phyloP scores from a whole-genome alignment of 2,329 filamentous ascomycete species.

The Colletotrichum endophyticum region DNA sequence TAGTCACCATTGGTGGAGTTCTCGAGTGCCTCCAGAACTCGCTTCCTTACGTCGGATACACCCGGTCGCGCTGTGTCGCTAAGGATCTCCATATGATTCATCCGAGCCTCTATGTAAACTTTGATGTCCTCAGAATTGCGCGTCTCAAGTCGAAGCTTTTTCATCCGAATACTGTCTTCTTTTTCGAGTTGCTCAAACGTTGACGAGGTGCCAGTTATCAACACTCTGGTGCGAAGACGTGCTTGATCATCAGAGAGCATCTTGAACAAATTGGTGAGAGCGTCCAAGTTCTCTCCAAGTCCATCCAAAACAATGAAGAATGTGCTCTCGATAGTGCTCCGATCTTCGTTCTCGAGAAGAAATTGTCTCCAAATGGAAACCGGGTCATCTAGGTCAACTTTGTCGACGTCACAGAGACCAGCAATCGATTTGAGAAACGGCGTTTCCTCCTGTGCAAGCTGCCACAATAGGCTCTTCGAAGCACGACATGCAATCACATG shows the following conservation, averaged over 20 bases:
- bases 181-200: not conserved
- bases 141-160: not conserved
- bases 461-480: slow-evolving; percentile 26
- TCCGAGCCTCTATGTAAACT: not conserved
- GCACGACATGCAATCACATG: not conserved
- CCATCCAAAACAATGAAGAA: slow-evolving; percentile 38
- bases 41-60: not conserved
- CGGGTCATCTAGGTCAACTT: slow-evolving; percentile 26
- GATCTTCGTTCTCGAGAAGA: slow-evolving; percentile 31
- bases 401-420: slow-evolving; percentile 27
- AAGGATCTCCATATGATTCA: not conserved
- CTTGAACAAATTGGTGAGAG: slow-evolving; percentile 26
- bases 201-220: not conserved
- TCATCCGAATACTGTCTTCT: not conserved
- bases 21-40: not conserved
- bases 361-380: not conserved
- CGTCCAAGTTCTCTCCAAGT: slow-evolving; percentile 24
- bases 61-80: not conserved
- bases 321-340: slow-evolving; percentile 29
- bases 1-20: slow-evolving; percentile 15
- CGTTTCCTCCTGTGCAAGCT: slow-evolving; percentile 34
- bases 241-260: slow-evolving; percentile 21
- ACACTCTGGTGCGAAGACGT: not conserved
- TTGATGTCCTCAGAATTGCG: not conserved
- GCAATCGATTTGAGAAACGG: slow-evolving; percentile 35